These are phyloP conservation scores for Komagataella pastoris DNA, from an alignment of 805 yeast species.

Conservation along the genomic window DNA sequence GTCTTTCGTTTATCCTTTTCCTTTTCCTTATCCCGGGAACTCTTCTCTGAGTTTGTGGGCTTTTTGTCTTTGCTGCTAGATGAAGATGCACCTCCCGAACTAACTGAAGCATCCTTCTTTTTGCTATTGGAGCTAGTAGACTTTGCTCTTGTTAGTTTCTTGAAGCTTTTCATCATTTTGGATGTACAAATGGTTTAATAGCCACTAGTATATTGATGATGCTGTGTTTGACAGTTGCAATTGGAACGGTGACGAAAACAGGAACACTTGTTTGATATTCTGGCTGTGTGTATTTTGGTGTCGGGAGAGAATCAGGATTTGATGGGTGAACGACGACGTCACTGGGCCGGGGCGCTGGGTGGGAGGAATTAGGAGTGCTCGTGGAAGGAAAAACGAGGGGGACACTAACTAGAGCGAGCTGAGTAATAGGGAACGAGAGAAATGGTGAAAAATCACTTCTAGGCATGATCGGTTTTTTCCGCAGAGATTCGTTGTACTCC, in stretches of 20 bases:
- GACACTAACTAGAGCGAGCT: not conserved
- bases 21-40: slow-evolving; percentile 27
- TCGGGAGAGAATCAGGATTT: not conserved
- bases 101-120: not conserved
- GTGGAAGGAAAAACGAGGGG: not conserved
- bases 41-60: slow-evolving; percentile 4
- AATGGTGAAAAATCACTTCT: not conserved
- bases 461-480: not conserved
- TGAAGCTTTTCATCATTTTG: slow-evolving; percentile 65
- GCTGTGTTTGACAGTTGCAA: not conserved
- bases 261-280: not conserved
- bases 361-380: not conserved
- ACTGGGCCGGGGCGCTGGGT: not conserved
- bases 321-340: not conserved
- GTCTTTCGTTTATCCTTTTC: slow-evolving; percentile 20
- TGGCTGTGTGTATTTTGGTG: not conserved
- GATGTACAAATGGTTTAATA: not conserved
- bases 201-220: not conserved
- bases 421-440: not conserved
- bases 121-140: slow-evolving; percentile 11
- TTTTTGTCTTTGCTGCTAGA: slow-evolving; percentile 15
- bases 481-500: not conserved
- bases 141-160: slow-evolving; percentile 30
- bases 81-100: slow-evolving; percentile 2
- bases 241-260: not conserved